A percentile compares a stretch with the other conserved stretches of the same genome.
These are phyloP conservation scores for Gossypium ekmanianum DNA, from an alignment of 345 rosid genomes.

Conservation along the genomic window DNA sequence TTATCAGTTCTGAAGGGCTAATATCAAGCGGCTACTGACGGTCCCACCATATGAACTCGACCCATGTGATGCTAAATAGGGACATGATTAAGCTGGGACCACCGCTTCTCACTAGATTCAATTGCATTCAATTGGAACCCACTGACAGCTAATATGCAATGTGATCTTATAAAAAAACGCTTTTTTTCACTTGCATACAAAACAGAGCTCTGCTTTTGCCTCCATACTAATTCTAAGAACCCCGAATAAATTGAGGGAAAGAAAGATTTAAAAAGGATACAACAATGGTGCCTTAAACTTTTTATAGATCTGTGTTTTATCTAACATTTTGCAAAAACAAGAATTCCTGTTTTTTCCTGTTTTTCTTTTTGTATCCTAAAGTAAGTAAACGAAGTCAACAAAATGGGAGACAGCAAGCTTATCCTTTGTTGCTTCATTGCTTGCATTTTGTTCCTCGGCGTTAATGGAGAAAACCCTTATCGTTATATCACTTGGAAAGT, in stretches of 20 bases:
- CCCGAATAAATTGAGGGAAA: neutral
- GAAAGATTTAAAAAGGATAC: neutral
- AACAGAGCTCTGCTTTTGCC: slow-evolving; percentile 13
- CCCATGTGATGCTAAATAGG: slow-evolving; percentile 12
- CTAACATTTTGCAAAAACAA: neutral
- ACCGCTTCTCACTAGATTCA: slow-evolving; percentile 3
- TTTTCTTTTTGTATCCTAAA: neutral
- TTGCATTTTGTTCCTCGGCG: slow-evolving; percentile 41
- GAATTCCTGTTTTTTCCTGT: too few relatives aligned
- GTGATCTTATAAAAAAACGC: neutral
- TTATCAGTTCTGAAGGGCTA: neutral
- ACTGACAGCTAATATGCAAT: slow-evolving; percentile 22
- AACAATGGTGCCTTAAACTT: slow-evolving; percentile 1
- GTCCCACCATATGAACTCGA: neutral
- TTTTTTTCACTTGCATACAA: neutral
- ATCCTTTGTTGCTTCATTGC: slow-evolving; percentile 26
- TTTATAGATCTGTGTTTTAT: slow-evolving; percentile 7
- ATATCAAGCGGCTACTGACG: neutral
- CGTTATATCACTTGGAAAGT: slow-evolving; percentile 76
- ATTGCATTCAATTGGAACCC: slow-evolving; percentile 10
- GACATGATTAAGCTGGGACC: slow-evolving; percentile 15
- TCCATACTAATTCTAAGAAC: neutral
- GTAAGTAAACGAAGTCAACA: neutral
- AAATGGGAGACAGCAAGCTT: slow-evolving; percentile 41
- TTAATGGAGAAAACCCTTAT: slow-evolving; percentile 71